phyloP scores from a whole-genome alignment of 2,329 filamentous ascomycete species.

The Stagonosporopsis cucurbitacearum region DNA sequence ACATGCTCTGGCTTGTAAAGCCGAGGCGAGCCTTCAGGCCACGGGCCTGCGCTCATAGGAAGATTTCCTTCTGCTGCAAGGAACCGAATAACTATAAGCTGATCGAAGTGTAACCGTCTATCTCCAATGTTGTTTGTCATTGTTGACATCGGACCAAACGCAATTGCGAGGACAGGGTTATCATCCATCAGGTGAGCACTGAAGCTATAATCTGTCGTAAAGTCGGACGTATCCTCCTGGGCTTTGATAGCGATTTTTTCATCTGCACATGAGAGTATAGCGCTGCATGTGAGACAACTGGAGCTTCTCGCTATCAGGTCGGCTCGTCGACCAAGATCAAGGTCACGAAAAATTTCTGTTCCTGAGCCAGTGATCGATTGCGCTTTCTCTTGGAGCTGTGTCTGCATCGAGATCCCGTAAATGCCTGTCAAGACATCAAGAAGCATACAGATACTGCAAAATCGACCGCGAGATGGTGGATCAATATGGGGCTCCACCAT shows the following conservation, averaged over 20 bases:
- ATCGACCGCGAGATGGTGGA: not conserved
- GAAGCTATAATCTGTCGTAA: not conserved
- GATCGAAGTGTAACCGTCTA: not conserved
- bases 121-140: not conserved
- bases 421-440: not conserved
- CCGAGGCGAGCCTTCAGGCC: not conserved
- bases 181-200: not conserved
- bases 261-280: not conserved
- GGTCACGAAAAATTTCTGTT: not conserved
- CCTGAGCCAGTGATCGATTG: not conserved
- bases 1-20: not conserved
- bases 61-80: not conserved
- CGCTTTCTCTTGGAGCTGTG: not conserved
- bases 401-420: not conserved
- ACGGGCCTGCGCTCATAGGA: not conserved
- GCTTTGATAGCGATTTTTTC: not conserved
- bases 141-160: not conserved
- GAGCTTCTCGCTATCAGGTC: not conserved
- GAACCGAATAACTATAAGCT: not conserved
- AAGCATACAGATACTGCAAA: not conserved
- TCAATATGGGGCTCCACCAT: not conserved
- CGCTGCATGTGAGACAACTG: not conserved
- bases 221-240: not conserved
- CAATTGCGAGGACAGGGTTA: not conserved
- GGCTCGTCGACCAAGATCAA: not conserved